Evolutionary conservation across 345 rosid genomes (phyloP), one percentile per base, ranked within the genome.

Genomic region (Melaleuca quinquenervia): DNA sequence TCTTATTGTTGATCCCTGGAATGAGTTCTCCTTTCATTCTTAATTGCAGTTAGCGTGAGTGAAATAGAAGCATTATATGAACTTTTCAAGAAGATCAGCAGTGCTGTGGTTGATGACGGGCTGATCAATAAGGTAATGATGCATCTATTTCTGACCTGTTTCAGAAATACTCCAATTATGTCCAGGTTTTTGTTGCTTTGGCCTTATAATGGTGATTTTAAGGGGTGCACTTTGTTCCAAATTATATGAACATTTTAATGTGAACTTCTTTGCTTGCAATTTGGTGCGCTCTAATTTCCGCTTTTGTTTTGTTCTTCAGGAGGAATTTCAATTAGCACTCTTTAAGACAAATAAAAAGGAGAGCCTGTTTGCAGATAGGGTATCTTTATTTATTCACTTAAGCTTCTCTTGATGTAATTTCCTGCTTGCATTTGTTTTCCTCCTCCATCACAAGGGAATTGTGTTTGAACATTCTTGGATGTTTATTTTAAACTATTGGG

Each of bases 311-410:
- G 44, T 21, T 60, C 11, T 86, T 52, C 93, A 98, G 98, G 99
- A 98, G 89, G 99, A 98, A 92, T 98, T 98, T 90, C 99, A 98
- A 75, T 89, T 98, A 89, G 99, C 99, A 11, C 89, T 98, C 89
- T 98, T 98, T 90, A 98, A 96, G 93, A 96, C 99, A 16, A 98
- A 94, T 89, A 98, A 98, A 87, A 97, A 97, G 88, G 99, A 97
- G 90, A 97, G 99, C 89, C 91, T 95, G 91, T 97, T 97, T 93
- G 99, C 99, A 44, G 99, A 98, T 89, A 88, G 98, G 94, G 99
- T 96, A 82, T 27, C 3, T 29, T 52, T 21, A 29, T 29, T 52
- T 21, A 29, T 32, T 83, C 52, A 5, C 5, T 52, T 45, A 29
- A 82, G 58, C 36, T 82, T 45, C 48, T 51, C 45, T 15, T 83